Base-by-base conservation (phyloP, 768 basidiomycete species). In the Amanita muscaria region DNA sequence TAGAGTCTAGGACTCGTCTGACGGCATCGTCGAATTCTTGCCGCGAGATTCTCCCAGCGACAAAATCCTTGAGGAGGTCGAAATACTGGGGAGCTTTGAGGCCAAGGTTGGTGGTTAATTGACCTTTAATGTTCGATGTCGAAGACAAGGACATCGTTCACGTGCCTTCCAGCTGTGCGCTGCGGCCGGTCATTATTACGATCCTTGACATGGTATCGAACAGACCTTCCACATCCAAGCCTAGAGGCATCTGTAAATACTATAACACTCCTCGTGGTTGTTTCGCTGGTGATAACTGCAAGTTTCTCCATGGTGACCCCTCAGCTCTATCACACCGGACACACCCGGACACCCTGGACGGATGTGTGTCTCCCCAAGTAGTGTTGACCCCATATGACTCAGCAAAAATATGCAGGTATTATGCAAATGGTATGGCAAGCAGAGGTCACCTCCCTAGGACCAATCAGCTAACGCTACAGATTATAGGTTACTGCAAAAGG, bases 1-100 rank as follows among this genome's bases (percentile, higher is more conserved):
- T 69, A 1, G 75, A 72, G 53, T 77, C 78, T 25, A 89, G 70
- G 5, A 72, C 66, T 21, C 74, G 73, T 42, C 78, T 77, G 46
- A 85, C 71, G 12, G 73, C 62, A 3, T 84, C 80, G 47, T 89
- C 88, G 53, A 87, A 89, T 56, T 90, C 88, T 41, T 66, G 64
- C 33, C 88, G 73, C 8, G 87, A 86, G 52, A 76, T 76, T 47
- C 69, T 68, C 0, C 80, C 87, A 23, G 74, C 71, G 3, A 88
- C 72, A 57, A 84, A 89, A 38, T 67, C 68, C 49, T 76, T 74
- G n/a, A 89, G 66, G 0, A 76, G 67, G 2, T 68, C 59, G 56
- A 84, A 88, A 57, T 89, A 89, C 0, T 48, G 54, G 1, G 66
- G 59, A 1, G 82, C 76, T 44, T 80, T 81, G 33, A 66, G 50